phyloP scores from a whole-genome alignment of 2,329 filamentous ascomycete species.

The Fusarium cicatricum region DNA sequence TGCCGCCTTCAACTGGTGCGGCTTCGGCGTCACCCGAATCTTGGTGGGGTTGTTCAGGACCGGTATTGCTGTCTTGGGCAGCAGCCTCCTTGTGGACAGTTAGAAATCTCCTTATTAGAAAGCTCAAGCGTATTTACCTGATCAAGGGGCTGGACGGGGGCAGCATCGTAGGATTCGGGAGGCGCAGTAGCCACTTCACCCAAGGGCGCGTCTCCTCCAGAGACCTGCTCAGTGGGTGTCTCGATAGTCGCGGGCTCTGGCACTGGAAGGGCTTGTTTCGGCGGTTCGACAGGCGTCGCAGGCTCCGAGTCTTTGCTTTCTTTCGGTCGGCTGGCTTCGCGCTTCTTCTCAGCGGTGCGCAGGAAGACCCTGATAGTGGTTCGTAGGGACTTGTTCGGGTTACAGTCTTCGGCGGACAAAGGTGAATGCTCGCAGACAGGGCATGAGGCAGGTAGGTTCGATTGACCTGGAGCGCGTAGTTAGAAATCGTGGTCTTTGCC shows the following conservation, averaged over 20 bases:
- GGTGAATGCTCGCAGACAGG: slow-evolving; percentile 94
- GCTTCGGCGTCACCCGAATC: slow-evolving; percentile 23
- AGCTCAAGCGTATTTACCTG: slow-evolving; percentile 23
- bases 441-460: slow-evolving; percentile 78
- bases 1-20: slow-evolving; percentile 18
- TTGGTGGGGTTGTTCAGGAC: slow-evolving; percentile 7
- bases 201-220: slow-evolving; percentile 7
- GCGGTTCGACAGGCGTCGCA: slow-evolving; percentile 53
- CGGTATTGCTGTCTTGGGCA: slow-evolving; percentile 2
- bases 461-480: slow-evolving; percentile 67
- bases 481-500: slow-evolving; percentile 3
- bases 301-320: slow-evolving; percentile 54
- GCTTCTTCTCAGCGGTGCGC: slow-evolving; percentile 89
- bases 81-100: slow-evolving; percentile 5
- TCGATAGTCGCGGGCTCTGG: slow-evolving; percentile 33
- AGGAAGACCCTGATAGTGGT: slow-evolving; percentile 93
- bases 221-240: slow-evolving; percentile 26
- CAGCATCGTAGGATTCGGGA: slow-evolving; percentile 10
- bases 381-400: slow-evolving; percentile 87
- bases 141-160: slow-evolving; percentile 13
- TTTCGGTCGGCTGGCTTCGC: slow-evolving; percentile 69
- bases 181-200: slow-evolving; percentile 12
- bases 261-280: slow-evolving; percentile 45
- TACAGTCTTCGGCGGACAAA: slow-evolving; percentile 85
- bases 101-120: not conserved